phyloP scores from a whole-genome alignment of 495 filamentous ascomycete species.

The Astrothelium macrocarpum region DNA sequence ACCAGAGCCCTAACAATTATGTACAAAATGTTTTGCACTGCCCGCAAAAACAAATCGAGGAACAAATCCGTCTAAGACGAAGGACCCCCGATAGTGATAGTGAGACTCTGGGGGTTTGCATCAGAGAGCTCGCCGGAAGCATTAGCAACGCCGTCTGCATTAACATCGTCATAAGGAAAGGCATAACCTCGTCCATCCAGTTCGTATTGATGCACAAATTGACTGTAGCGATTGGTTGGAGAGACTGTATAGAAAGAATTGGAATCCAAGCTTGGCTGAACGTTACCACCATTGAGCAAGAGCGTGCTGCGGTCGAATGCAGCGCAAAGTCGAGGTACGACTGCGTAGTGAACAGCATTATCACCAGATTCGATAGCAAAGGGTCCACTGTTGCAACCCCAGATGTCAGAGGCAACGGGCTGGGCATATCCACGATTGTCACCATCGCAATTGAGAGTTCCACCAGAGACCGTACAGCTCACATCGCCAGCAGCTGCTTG shows the following conservation, averaged over 20 bases:
- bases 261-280: conserved; percentile 29
- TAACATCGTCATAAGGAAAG: conserved; percentile 43
- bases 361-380: conserved; percentile 32
- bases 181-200: conserved; percentile 37
- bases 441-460: conserved; percentile 30
- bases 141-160: conserved; percentile 25
- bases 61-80: no score
- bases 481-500: conserved; percentile 33
- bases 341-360: conserved; percentile 35
- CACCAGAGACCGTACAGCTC: conserved; percentile 28
- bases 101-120: conserved; percentile 20
- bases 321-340: conserved; percentile 42
- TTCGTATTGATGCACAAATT: conserved; percentile 38
- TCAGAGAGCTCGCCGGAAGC: conserved; percentile 31
- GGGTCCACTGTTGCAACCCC: conserved; percentile 41
- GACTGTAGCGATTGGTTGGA: conserved; percentile 37
- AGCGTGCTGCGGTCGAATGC: conserved; percentile 39
- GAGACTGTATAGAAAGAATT: conserved; percentile 27
- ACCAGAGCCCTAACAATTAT: no score
- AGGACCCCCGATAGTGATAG: conserved; percentile 28
- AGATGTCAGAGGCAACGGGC: conserved; percentile 36
- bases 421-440: conserved; percentile 36
- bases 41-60: no score
- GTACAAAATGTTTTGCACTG: no score
- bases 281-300: conserved; percentile 32